phyloP scores from a whole-genome alignment of 352 stramenopile species.

The Phytophthora meadii region DNA sequence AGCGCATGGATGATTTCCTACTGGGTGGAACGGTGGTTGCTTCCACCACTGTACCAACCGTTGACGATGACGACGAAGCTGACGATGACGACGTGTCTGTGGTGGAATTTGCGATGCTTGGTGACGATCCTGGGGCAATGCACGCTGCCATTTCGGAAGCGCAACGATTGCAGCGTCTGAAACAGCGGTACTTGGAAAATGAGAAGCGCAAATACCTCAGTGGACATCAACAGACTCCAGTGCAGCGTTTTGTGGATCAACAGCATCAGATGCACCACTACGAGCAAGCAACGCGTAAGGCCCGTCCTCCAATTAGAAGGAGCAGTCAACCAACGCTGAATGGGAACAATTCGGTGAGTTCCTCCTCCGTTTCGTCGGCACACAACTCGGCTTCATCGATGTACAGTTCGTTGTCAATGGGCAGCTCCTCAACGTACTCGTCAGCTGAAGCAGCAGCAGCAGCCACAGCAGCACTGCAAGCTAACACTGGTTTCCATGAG shows the following conservation, averaged over 20 bases:
- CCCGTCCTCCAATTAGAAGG: constrained; percentile 23
- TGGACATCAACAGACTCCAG: constrained; percentile 18
- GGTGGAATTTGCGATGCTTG: constrained; percentile 35
- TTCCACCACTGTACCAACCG: constrained; percentile 25
- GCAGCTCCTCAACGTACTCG: constrained; percentile 33
- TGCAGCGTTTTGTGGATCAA: constrained; percentile 24
- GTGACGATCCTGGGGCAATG: constrained; percentile 25
- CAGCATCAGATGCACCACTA: constrained; percentile 34
- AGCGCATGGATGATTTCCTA: constrained; percentile 53
- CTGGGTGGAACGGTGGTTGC: constrained; percentile 13
- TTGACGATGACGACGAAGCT: constrained; percentile 37
- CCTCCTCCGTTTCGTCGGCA: constrained; percentile 26
- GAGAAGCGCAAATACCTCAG: constrained; percentile 48
- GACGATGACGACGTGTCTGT: constrained; percentile 38
- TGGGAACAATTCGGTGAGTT: constrained; percentile 19
- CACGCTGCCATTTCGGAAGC: constrained; percentile 36
- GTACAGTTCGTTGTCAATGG: constrained; percentile 31
- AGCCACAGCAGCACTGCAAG: constrained; percentile 35
- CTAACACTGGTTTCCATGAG: constrained; percentile 39
- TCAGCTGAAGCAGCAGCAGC: constrained; percentile 25
- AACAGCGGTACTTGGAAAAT: constrained; percentile 45
- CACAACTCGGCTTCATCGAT: constrained; percentile 27
- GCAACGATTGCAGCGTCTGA: constrained; percentile 40
- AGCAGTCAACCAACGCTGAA: constrained; percentile 38
- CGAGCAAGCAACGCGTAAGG: constrained; percentile 17